Conservation (phyloP, 73 alveolate genomes). For the Durusdinium trenchii region DNA sequence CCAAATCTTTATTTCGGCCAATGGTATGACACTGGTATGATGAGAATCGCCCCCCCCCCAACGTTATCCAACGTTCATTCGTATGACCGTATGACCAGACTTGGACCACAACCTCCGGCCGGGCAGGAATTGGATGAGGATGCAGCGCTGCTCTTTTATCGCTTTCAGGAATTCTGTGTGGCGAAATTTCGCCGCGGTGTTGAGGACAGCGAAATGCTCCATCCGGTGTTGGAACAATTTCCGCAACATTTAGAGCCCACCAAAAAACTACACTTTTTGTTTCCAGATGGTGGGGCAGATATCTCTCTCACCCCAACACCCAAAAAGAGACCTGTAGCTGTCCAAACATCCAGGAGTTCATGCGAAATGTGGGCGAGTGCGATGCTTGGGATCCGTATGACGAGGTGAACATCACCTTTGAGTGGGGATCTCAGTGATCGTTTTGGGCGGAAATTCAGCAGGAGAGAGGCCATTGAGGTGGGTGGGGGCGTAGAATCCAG, state of each 20-base stretch:
- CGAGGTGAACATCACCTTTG: conserved; percentile 47
- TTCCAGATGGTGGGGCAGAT: background rate
- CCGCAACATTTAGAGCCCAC: background rate
- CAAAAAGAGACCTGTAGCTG: background rate
- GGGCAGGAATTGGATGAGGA: conserved; percentile 73
- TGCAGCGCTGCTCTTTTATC: conserved; percentile 21
- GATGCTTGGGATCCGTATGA: conserved; percentile 85
- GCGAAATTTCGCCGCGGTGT: conserved; percentile 45
- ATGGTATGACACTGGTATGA: too few relatives aligned
- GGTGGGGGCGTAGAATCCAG: too few relatives aligned
- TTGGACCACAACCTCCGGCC: too few relatives aligned
- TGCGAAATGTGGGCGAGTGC: conserved; percentile 78
- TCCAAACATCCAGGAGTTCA: conserved; percentile 38
- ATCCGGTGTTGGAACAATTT: too few relatives aligned
- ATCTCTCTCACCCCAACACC: background rate
- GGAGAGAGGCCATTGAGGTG: too few relatives aligned
- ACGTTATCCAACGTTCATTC: background rate
- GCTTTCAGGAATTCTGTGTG: conserved; percentile 71
- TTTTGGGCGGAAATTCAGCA: too few relatives aligned
- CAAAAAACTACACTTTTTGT: background rate
- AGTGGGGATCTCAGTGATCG: background rate
- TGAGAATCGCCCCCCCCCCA: too few relatives aligned
- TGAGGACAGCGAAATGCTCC: conserved; percentile 30
- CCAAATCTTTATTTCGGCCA: too few relatives aligned
- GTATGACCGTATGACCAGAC: too few relatives aligned